Percentiles rank a stretch among this genome's conserved stretches.
These are phyloP conservation scores for Lithospermum erythrorhizon DNA, from an alignment of 257 asterid species.

Conservation along the genomic window DNA sequence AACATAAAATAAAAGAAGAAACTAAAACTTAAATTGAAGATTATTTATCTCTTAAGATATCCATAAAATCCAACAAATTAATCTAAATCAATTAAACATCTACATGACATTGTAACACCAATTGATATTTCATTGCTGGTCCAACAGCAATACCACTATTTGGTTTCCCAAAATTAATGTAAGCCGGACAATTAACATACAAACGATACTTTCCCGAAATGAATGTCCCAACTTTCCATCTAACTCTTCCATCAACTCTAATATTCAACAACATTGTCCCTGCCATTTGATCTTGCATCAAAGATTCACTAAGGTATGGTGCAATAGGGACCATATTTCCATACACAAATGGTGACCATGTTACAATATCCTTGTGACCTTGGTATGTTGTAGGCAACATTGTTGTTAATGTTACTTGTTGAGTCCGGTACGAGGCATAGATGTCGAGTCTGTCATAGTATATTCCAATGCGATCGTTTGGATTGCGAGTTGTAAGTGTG, in stretches of 20 bases:
- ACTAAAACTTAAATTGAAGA: too few relatives aligned
- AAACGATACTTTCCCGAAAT: conserved; percentile 44
- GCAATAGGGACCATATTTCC: conserved; percentile 52
- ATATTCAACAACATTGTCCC: conserved; percentile 41
- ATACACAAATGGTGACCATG: conserved; percentile 54
- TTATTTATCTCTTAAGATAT: too few relatives aligned
- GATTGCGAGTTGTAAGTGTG: conserved; percentile 50
- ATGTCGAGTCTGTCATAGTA: conserved; percentile 46
- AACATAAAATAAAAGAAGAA: too few relatives aligned
- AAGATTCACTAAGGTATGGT: conserved; percentile 22
- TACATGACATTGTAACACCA: conserved; percentile 42
- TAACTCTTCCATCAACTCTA: conserved; percentile 38
- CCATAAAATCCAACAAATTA: background rate
- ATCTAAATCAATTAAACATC: conserved; percentile 24
- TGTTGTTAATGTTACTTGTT: conserved; percentile 45
- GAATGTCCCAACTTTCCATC: conserved; percentile 80
- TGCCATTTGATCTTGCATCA: conserved; percentile 32
- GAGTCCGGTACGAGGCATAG: conserved; percentile 49
- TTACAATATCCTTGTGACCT: conserved; percentile 48
- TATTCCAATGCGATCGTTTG: conserved; percentile 42
- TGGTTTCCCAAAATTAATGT: conserved; percentile 33
- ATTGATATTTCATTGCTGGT: conserved; percentile 35
- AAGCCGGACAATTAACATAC: conserved; percentile 68
- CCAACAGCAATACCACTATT: conserved; percentile 23
- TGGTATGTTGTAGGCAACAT: conserved; percentile 43